These are phyloP conservation scores for Clonostachys byssicola DNA, from an alignment of 2,329 filamentous ascomycete genomes.

Conservation along the genomic window DNA sequence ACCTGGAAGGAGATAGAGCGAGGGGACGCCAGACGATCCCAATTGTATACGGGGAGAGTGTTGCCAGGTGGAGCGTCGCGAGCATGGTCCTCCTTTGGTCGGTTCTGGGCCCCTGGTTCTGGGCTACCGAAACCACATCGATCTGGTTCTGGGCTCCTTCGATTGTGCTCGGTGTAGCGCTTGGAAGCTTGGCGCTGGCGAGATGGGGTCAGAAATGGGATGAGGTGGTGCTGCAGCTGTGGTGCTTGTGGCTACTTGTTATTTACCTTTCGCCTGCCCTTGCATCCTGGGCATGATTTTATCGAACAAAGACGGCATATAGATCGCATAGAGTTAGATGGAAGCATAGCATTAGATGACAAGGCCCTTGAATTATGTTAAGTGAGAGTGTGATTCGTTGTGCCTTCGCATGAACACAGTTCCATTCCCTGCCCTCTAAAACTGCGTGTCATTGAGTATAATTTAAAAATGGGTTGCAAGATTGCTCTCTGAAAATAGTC, in stretches of 20 bases:
- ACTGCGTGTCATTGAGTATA: too few species aligned
- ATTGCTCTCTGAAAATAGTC: too few species aligned
- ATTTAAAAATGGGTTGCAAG: too few species aligned
- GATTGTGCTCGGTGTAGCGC: slow-evolving; percentile 4
- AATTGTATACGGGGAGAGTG: slow-evolving; percentile 14
- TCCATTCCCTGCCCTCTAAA: too few species aligned
- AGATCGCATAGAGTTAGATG: too few species aligned
- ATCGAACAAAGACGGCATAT: too few species aligned
- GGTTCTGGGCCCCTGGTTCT: slow-evolving; percentile 5
- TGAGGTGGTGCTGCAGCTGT: slow-evolving; percentile 14
- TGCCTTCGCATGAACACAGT: too few species aligned
- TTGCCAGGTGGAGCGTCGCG: slow-evolving; percentile 8
- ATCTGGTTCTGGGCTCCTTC: slow-evolving; percentile 1
- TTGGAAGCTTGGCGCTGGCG: slow-evolving; percentile 6
- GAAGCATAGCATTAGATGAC: too few species aligned
- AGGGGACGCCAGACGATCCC: slow-evolving; percentile 16
- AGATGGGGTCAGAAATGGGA: slow-evolving; percentile 10
- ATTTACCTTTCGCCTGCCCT: slow-evolving; percentile 10
- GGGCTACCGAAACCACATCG: slow-evolving; percentile 1
- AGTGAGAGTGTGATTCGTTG: too few species aligned
- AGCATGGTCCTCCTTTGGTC: slow-evolving; percentile 10
- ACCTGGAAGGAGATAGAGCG: slow-evolving; percentile 16
- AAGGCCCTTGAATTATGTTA: too few species aligned
- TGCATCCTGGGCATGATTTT: too few species aligned
- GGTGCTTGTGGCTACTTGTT: slow-evolving; percentile 13